These are phyloP conservation scores for Beauveria scarabaeidicola DNA, from an alignment of 2,329 filamentous ascomycete species.

Conservation along the genomic window DNA sequence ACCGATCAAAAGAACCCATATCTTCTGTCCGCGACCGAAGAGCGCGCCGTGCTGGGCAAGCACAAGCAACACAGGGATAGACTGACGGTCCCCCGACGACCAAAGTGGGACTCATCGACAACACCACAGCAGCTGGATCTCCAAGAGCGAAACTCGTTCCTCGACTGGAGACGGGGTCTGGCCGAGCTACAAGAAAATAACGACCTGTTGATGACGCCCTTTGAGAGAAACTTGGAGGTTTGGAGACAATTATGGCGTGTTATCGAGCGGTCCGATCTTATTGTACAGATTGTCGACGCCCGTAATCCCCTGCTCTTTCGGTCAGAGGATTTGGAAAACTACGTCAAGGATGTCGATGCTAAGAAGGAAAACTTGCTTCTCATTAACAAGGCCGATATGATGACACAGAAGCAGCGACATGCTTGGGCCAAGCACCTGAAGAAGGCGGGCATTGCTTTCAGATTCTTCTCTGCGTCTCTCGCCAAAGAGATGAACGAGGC, in stretches of 20 bases:
- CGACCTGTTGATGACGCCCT: conserved; percentile 93
- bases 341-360: conserved; percentile 85
- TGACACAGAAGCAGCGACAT: conserved; percentile 75
- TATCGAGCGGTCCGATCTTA: conserved; percentile 88
- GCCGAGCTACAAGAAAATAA: conserved; percentile 91
- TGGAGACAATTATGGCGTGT: conserved; percentile 98
- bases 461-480: conserved; percentile 90
- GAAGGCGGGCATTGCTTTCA: conserved; percentile 73
- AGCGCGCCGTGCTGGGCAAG: conserved; percentile 68
- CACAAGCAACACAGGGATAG: conserved; percentile 71
- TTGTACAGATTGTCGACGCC: conserved; percentile 98
- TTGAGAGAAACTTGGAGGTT: conserved; percentile 93
- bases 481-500: conserved; percentile 85
- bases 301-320: conserved; percentile 90
- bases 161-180: conserved; percentile 82
- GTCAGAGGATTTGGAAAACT: conserved; percentile 84
- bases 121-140: conserved; percentile 74
- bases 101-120: conserved; percentile 78
- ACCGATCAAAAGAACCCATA: conserved; percentile 94
- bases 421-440: conserved; percentile 84
- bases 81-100: conserved; percentile 82
- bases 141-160: conserved; percentile 68
- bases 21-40: conserved; percentile 75
- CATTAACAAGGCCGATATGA: conserved; percentile 99
- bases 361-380: conserved; percentile 85